These are phyloP conservation scores for Camellia sinensis DNA, from an alignment of 148 eudicot genomes.

Conservation along the genomic window DNA sequence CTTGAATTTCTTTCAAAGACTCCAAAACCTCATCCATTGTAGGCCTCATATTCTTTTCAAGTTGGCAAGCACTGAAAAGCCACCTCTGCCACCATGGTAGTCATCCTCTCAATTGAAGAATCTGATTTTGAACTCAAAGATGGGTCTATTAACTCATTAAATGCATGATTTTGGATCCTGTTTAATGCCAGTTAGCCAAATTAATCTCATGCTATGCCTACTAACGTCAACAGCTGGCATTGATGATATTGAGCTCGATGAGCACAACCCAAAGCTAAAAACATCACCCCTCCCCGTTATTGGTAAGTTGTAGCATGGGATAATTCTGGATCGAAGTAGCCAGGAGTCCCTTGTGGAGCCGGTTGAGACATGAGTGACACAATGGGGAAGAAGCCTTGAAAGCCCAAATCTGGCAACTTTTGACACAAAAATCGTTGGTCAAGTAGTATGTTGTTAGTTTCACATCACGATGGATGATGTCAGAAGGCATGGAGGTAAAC, in stretches of 20 bases:
- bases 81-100: conserved; percentile 54
- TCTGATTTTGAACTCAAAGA: conserved; percentile 43
- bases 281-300: conserved; percentile 78
- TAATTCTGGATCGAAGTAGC: too few relatives aligned
- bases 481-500: too few relatives aligned
- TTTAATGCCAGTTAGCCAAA: conserved; percentile 57
- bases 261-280: conserved; percentile 82
- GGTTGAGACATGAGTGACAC: too few relatives aligned
- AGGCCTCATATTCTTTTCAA: conserved; percentile 55
- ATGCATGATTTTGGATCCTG: conserved; percentile 46
- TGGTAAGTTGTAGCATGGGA: conserved; percentile 66
- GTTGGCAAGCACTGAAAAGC: conserved; percentile 70
- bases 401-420: too few relatives aligned
- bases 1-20: too few relatives aligned
- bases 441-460: too few relatives aligned
- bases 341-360: too few relatives aligned
- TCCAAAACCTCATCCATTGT: conserved; percentile 54
- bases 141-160: conserved; percentile 50
- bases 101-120: conserved; percentile 37
- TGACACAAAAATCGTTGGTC: too few relatives aligned
- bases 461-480: too few relatives aligned
- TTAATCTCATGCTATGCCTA: conserved; percentile 44
- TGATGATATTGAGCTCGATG: conserved; percentile 66
- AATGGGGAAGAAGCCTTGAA: too few relatives aligned
- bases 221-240: conserved; percentile 56